phyloP scores from a whole-genome alignment of 176 grass and related monocot species.

The Themeda triandra region DNA sequence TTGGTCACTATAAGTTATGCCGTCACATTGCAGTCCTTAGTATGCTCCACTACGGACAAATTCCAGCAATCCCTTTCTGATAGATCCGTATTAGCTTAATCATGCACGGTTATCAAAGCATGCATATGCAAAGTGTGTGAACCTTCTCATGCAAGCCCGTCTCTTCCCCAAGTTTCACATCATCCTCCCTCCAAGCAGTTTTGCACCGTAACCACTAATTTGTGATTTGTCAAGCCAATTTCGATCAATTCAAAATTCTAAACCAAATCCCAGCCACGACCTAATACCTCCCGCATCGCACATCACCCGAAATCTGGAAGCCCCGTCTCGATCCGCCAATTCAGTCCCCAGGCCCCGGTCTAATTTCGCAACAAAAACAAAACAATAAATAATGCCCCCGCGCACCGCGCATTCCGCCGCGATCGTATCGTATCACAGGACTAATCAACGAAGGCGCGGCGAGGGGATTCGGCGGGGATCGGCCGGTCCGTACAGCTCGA shows the following conservation, averaged over 20 bases:
- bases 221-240: neutral
- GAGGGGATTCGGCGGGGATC: neutral
- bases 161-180: slow-evolving; percentile 1
- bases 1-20: neutral
- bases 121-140: neutral
- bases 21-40: neutral
- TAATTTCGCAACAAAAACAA: neutral
- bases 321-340: neutral
- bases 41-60: neutral
- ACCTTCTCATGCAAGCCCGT: slow-evolving; percentile 34
- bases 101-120: slow-evolving; percentile 21
- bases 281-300: neutral
- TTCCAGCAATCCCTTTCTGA: neutral
- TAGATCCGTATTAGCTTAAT: neutral
- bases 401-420: neutral
- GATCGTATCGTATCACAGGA: slow-evolving; percentile 8
- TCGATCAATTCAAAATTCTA: neutral
- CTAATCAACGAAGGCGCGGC: neutral
- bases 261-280: neutral
- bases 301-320: neutral
- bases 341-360: neutral
- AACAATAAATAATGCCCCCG: neutral
- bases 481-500: slow-evolving; percentile 44
- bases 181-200: neutral
- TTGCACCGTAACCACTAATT: neutral